Evolutionary conservation across 306 rosid species (phyloP).

Genomic region (Hippophae gyantsensis): DNA sequence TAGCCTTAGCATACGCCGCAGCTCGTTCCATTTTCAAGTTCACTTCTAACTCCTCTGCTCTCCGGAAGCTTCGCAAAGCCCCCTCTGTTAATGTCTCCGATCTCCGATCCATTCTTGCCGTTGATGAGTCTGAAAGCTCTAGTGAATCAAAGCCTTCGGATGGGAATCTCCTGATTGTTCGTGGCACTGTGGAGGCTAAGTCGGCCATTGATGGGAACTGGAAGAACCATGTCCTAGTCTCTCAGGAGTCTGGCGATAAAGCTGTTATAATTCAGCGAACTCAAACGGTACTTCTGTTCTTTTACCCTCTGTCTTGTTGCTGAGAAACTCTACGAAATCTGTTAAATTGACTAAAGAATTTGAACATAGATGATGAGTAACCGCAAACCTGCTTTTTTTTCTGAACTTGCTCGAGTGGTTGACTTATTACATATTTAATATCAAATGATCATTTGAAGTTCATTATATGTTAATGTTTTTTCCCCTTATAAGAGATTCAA

Average conservation of each 20-base stretch:
- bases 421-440: too few species aligned
- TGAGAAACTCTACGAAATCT: neutral
- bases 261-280: constrained; percentile 65
- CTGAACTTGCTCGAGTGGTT: too few species aligned
- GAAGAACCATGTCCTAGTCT: constrained; percentile 39
- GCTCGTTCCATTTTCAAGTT: constrained; percentile 45
- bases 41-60: constrained; percentile 41
- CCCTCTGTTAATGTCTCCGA: constrained; percentile 61
- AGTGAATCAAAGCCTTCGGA: constrained; percentile 18
- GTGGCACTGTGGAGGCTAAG: constrained; percentile 69
- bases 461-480: too few species aligned
- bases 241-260: constrained; percentile 56
- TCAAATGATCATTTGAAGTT: too few species aligned
- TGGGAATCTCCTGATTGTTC: constrained; percentile 40
- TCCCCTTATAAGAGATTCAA: too few species aligned
- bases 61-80: constrained; percentile 43
- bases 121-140: constrained; percentile 11
- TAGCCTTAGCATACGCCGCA: constrained; percentile 58
- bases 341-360: neutral
- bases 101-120: constrained; percentile 55
- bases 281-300: constrained; percentile 37
- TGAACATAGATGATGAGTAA: neutral
- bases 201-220: constrained; percentile 45
- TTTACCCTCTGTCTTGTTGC: constrained; percentile 5
- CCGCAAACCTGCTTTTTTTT: too few species aligned